Evolutionary conservation across 140 eudicot species (phyloP).

Genomic region (Oenanthe javanica): DNA sequence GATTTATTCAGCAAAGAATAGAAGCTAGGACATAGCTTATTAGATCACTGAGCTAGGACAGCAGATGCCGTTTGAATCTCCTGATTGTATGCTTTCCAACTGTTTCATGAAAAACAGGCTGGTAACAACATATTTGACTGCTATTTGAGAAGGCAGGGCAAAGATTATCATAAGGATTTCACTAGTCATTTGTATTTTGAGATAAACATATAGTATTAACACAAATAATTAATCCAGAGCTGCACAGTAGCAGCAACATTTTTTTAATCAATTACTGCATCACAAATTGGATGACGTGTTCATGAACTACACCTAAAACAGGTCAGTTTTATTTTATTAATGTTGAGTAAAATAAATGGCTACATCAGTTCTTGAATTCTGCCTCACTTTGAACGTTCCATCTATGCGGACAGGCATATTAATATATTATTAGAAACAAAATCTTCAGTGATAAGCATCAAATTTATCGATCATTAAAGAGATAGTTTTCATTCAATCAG

Average conservation of each 20-base stretch:
- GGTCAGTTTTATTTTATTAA: background rate
- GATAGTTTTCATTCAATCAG: background rate
- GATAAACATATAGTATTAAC: background rate
- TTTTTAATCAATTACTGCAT: background rate
- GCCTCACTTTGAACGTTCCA: background rate
- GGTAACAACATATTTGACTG: background rate
- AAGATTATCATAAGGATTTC: background rate
- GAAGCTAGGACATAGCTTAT: conserved; percentile 89
- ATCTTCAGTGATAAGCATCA: background rate
- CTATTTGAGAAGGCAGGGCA: background rate
- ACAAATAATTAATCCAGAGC: background rate
- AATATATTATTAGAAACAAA: background rate
- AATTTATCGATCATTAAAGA: background rate
- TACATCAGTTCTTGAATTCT: background rate
- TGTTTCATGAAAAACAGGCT: conserved; percentile 16
- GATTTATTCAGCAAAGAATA: background rate
- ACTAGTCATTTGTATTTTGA: background rate
- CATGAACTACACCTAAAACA: background rate
- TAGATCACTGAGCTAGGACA: conserved; percentile 41
- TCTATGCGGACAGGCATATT: background rate
- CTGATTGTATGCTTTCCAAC: conserved; percentile 40
- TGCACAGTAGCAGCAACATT: background rate
- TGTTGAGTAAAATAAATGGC: background rate
- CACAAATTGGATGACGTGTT: background rate
- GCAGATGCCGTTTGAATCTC: conserved; percentile 21